Conservation (phyloP, 176 grass and related monocot species). For the Cenchrus purpureus region DNA sequence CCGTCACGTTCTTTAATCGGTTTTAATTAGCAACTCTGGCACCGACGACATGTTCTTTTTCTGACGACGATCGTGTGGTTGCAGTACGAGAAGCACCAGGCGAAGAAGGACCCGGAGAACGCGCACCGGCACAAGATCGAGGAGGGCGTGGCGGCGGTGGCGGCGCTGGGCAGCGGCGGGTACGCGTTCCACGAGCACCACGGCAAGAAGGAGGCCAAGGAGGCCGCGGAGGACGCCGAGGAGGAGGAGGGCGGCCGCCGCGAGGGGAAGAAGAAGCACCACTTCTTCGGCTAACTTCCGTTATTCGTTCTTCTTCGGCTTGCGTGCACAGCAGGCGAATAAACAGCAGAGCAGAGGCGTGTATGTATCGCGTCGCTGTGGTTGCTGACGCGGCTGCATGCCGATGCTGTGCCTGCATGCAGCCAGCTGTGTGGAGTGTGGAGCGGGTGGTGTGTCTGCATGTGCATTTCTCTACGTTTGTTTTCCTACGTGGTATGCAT, state of each 20-base stretch:
- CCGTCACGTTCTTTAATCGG: background rate
- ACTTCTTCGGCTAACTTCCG: slow-evolving; percentile 48
- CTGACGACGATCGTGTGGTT: background rate
- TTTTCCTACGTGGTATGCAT: background rate
- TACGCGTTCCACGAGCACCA: slow-evolving; percentile 88
- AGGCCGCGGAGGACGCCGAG: slow-evolving; percentile 53
- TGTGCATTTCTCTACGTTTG: background rate
- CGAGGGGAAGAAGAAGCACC: slow-evolving; percentile 76
- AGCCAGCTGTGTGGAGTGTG: too few relatives aligned
- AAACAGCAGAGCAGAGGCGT: background rate
- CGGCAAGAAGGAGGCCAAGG: slow-evolving; percentile 66
- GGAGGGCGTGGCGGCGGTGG: slow-evolving; percentile 63
- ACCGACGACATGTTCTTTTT: background rate
- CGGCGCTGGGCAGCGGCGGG: slow-evolving; percentile 66
- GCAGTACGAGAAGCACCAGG: slow-evolving; percentile 88
- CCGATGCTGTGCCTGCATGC: background rate
- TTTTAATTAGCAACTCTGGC: background rate
- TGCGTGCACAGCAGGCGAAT: background rate
- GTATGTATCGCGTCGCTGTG: too few relatives aligned
- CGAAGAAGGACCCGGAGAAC: slow-evolving; percentile 82
- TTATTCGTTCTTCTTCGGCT: slow-evolving; percentile 43
- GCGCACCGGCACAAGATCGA: slow-evolving; percentile 77
- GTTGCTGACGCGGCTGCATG: too few relatives aligned
- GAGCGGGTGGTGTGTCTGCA: background rate
- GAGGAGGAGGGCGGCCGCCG: slow-evolving; percentile 42